Percentiles rank a stretch among this genome's conserved stretches.
Conservation (phyloP, 1,139 yeast genomes). For the Pichia sp. region DNA sequence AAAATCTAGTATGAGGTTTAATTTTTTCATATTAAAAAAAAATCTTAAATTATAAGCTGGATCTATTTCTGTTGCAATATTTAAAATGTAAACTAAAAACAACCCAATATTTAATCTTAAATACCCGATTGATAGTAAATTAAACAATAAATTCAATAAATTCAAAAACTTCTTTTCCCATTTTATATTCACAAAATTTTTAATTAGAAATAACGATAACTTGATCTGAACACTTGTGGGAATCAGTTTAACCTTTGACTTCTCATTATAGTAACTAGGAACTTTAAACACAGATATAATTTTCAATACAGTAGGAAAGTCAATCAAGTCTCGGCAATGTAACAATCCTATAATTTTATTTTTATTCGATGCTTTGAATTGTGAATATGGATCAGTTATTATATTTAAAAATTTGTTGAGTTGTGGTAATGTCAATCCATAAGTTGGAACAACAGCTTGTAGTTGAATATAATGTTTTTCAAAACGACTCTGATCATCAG, state of each 20-base stretch:
- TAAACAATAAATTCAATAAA: conserved; percentile 23
- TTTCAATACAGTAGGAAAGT: conserved; percentile 19
- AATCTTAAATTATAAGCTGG: conserved; percentile 16
- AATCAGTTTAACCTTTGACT: conserved; percentile 15
- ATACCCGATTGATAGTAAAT: conserved; percentile 26
- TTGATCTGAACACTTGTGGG: conserved; percentile 16
- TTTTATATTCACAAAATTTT: conserved; percentile 21
- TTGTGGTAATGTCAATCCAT: conserved; percentile 22
- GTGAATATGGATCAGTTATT: conserved; percentile 16
- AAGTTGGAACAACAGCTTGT: conserved; percentile 21
- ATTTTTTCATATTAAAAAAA: conserved; percentile 22
- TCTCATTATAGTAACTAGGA: conserved; percentile 13
- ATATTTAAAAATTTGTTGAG: conserved; percentile 20
- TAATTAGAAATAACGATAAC: conserved; percentile 18
- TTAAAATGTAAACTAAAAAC: conserved; percentile 20
- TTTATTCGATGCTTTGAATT: conserved; percentile 14
- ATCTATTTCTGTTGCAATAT: conserved; percentile 19
- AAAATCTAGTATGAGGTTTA: conserved; percentile 21
- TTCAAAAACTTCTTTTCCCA: conserved; percentile 18
- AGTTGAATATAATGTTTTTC: conserved; percentile 8
- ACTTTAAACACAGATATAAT: conserved; percentile 22
- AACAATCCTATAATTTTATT: conserved; percentile 18
- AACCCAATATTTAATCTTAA: conserved; percentile 18
- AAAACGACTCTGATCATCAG: not conserved
- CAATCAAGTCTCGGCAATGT: conserved; percentile 21